Base-by-base conservation (phyloP, 2,329 filamentous ascomycete genomes). In the Trichoderma sp. region DNA sequence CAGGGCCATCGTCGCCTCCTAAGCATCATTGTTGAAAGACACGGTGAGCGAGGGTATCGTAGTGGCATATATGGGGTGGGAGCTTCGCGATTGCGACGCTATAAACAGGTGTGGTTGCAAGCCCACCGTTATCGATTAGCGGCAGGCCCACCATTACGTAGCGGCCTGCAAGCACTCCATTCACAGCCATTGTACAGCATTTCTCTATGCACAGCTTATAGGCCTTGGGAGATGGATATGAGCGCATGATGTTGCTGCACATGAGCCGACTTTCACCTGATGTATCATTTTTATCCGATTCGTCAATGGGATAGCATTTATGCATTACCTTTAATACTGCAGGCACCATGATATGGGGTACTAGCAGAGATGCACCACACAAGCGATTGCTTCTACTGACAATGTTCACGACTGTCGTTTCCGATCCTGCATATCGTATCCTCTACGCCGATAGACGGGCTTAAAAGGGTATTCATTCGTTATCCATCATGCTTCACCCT, bases 1-100 rank as follows among this genome's bases (percentile, higher is more conserved):
- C 86, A 94, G 88, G 88, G 91, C 92, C 93, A 93, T 91, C 85
- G 79, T 79, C 74, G 78, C 78, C 73, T 75, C 69, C 78, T 74
- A 78, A 79, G 77, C 79, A 78, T 80, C 83, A 85, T 85, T 78
- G 79, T 83, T 79, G 75, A 63, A 68, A 50, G 65, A 69, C 35
- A 35, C 60, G 65, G 59, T 71, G 65, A 50, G 60, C 41, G 50
- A 74, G 50, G 38, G 33, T 41, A 63, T 18, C 18, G 60, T 21
- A 35, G 45, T 65, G 41, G 60, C 11, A 65, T 35, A 64, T 72
- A 73, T 64, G 56, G 33, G 50, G 59, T 76, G 69, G 69, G 50
- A 68, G 71, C 59, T 45, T 65, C 45, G 71, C 71, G 71, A 65
- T 64, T 73, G 71, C 60, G 71, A 73, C 60, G 69, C 33, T 75